These are phyloP conservation scores for Russula emetica DNA, from an alignment of 768 basidiomycete species.

Conservation along the genomic window DNA sequence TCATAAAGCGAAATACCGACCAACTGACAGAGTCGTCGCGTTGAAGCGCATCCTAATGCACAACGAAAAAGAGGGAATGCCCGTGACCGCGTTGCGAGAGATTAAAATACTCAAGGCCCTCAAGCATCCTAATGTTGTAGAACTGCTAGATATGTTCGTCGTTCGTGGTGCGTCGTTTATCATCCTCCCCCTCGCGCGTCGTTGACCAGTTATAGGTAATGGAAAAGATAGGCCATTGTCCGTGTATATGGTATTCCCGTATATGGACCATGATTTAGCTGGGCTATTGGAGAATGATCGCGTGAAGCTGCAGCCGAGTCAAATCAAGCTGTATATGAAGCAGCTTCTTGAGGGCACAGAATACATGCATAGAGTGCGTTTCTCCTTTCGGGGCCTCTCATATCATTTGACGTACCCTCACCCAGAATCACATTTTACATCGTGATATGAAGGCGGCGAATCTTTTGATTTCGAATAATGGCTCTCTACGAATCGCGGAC, in stretches of 20 bases:
- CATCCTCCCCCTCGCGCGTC: constrained; percentile 5
- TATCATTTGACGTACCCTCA: constrained; percentile 19
- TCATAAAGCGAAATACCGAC: constrained; percentile 74
- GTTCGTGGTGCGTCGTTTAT: constrained; percentile 56
- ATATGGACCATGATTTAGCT: constrained; percentile 99
- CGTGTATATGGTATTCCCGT: constrained; percentile 98
- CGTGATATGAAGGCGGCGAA: constrained; percentile 99
- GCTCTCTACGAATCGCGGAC: constrained; percentile 85
- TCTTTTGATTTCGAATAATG: constrained; percentile 83
- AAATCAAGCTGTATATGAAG: constrained; percentile 94
- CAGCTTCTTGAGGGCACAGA: constrained; percentile 95
- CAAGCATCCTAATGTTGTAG: constrained; percentile 78
- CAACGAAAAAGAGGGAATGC: constrained; percentile 95
- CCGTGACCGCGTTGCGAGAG: constrained; percentile 93
- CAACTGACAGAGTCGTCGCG: constrained; percentile 64
- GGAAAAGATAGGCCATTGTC: constrained; percentile 65
- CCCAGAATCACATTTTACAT: constrained; percentile 91
- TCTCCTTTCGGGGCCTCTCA: constrained; percentile 4
- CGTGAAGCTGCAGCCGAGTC: constrained; percentile 73
- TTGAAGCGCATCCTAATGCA: constrained; percentile 95
- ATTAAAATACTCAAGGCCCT: constrained; percentile 94
- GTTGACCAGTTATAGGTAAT: constrained; percentile 43
- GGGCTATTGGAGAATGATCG: constrained; percentile 89
- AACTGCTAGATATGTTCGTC: constrained; percentile 91
- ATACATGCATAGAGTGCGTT: constrained; percentile 87